A percentile compares a stretch with the other conserved stretches of the same genome.
Evolutionary conservation across 192 early-diverging fungal genomes (phyloP).

Genomic region (Jimgerdemannia flammicorona): DNA sequence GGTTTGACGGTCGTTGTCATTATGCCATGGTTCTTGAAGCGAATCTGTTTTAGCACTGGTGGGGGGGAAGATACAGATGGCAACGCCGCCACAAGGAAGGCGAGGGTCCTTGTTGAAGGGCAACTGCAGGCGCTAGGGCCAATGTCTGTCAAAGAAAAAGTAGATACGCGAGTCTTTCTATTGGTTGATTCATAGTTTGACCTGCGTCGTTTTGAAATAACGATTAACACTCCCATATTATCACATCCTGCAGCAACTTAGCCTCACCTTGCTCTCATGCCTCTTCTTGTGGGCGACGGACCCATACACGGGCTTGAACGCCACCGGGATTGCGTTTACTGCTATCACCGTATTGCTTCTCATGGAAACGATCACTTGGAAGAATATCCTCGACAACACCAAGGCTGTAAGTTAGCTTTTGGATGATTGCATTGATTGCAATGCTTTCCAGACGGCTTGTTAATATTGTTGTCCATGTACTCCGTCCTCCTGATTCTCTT

Average conservation of each 20-base stretch:
- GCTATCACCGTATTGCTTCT: constrained; percentile 55
- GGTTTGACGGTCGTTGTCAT: constrained; percentile 29
- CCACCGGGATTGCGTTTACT: constrained; percentile 64
- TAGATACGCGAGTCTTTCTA: not conserved
- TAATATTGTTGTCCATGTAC: too few relatives aligned
- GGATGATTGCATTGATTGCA: not conserved
- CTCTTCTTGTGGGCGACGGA: constrained; percentile 62
- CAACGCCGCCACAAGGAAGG: not conserved
- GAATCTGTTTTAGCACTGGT: constrained; percentile 2
- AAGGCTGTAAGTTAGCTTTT: constrained; percentile 42
- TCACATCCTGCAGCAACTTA: constrained; percentile 35
- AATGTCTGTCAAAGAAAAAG: constrained; percentile 7
- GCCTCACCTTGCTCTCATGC: constrained; percentile 45
- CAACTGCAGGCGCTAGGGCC: constrained; percentile 30
- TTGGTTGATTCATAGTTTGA: constrained; percentile 9
- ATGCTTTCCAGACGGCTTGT: too few relatives aligned
- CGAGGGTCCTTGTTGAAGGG: constrained; percentile 6
- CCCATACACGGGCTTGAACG: constrained; percentile 54
- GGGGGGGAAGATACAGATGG: constrained; percentile 4
- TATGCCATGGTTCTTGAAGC: constrained; percentile 23
- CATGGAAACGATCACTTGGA: constrained; percentile 61
- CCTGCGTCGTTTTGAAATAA: not conserved
- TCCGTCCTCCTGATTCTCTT: constrained; percentile 4
- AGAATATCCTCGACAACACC: constrained; percentile 58
- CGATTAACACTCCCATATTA: constrained; percentile 19